Percentiles rank a stretch among this genome's conserved stretches.
These are phyloP conservation scores for Ophiocordyceps camponoti-saundersi DNA, from an alignment of 2,329 filamentous ascomycete genomes.

Conservation along the genomic window DNA sequence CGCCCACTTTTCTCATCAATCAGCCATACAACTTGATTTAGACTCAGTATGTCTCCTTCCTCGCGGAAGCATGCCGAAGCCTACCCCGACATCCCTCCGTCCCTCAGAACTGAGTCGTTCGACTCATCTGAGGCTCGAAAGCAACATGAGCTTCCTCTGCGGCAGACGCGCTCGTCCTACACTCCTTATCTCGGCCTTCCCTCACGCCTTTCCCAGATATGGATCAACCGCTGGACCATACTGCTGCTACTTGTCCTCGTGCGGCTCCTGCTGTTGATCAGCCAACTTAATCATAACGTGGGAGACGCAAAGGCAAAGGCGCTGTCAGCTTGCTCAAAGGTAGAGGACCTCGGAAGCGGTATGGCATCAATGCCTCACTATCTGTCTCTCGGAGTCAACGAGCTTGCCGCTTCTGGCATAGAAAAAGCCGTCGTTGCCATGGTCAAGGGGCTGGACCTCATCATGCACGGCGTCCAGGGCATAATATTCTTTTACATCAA, in stretches of 20 bases:
- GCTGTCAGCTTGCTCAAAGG: slow-evolving; percentile 74
- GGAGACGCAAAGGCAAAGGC: slow-evolving; percentile 64
- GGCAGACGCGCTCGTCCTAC: background rate
- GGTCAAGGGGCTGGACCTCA: slow-evolving; percentile 61
- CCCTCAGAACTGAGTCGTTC: background rate
- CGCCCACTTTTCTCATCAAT: background rate
- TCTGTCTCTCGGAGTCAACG: slow-evolving; percentile 75
- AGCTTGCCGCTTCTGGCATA: slow-evolving; percentile 63
- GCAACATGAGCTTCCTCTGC: background rate
- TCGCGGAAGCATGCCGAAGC: background rate
- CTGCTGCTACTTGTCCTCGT: slow-evolving; percentile 73
- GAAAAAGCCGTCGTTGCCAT: slow-evolving; percentile 67
- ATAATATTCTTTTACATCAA: slow-evolving; percentile 87
- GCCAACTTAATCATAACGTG: slow-evolving; percentile 56
- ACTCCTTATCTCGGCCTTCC: slow-evolving; percentile 87
- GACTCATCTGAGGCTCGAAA: background rate
- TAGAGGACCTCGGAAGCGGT: slow-evolving; percentile 81
- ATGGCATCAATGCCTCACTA: slow-evolving; percentile 99
- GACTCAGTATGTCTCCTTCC: background rate
- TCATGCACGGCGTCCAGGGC: slow-evolving; percentile 68
- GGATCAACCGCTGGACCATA: slow-evolving; percentile 96
- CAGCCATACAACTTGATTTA: background rate
- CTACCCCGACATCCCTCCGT: background rate
- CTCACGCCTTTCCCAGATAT: slow-evolving; percentile 82
- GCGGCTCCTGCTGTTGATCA: slow-evolving; percentile 61